Percentiles rank a stretch among this genome's conserved stretches.
These are phyloP conservation scores for Trichoderma sp. DNA, from an alignment of 2,329 filamentous ascomycete species.

Conservation along the genomic window DNA sequence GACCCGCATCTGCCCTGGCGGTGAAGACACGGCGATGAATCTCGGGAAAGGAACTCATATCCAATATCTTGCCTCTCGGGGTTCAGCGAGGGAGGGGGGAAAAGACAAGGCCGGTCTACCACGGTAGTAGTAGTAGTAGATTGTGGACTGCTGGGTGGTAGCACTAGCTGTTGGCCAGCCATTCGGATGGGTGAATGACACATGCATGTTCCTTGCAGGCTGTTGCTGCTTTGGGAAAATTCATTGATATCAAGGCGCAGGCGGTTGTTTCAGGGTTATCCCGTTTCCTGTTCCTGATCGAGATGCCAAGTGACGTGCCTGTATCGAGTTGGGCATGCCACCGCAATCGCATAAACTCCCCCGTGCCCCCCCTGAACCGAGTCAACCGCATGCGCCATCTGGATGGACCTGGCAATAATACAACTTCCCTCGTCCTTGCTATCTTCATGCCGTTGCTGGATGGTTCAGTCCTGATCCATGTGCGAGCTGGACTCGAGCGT, in stretches of 20 bases:
- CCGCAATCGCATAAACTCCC: no score
- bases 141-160: background rate
- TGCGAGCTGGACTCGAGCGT: no score
- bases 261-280: no score
- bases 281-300: no score
- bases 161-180: background rate
- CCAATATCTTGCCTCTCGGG: background rate
- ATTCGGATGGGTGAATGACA: background rate
- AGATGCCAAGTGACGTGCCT: no score
- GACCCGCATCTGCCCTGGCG: conserved; percentile 12
- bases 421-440: background rate
- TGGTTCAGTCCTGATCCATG: background rate
- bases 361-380: no score
- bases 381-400: no score
- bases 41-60: no score
- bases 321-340: no score
- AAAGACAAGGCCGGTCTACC: background rate
- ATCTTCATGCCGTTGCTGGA: background rate
- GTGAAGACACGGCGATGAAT: background rate
- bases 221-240: background rate
- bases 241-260: no score
- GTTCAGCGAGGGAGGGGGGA: background rate
- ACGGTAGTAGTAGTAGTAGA: background rate
- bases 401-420: background rate
- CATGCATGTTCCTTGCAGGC: background rate